Evolutionary conservation across 2,329 filamentous ascomycete species (phyloP).

Genomic region (Aphanoascus verrucosus): DNA sequence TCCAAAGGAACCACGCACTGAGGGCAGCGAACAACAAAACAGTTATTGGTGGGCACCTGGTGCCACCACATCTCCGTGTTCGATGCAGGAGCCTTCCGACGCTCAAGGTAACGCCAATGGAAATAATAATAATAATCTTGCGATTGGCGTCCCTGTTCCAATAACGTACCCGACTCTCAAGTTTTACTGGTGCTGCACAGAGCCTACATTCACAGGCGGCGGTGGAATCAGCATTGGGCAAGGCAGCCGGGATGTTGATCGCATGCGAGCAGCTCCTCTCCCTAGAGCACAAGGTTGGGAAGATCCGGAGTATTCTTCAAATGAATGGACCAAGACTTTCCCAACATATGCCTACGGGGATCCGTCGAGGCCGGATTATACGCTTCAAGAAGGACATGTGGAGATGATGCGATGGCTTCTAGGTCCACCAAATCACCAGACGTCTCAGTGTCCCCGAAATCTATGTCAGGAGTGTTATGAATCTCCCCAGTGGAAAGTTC

Average conservation of each 20-base stretch:
- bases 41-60: conserved; percentile 51
- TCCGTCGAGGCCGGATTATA: conserved; percentile 30
- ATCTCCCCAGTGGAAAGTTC: conserved; percentile 50
- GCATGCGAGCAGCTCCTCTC: conserved; percentile 47
- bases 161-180: conserved; percentile 41
- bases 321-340: conserved; percentile 33
- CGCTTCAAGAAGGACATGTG: conserved; percentile 31
- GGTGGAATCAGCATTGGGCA: conserved; percentile 49
- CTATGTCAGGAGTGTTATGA: conserved; percentile 49
- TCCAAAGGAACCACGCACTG: conserved; percentile 26
- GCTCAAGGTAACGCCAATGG: conserved; percentile 13
- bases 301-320: conserved; percentile 42
- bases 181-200: conserved; percentile 51
- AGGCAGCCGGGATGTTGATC: conserved; percentile 44
- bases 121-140: conserved; percentile 18
- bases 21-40: conserved; percentile 19
- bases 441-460: conserved; percentile 44
- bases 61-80: conserved; percentile 44
- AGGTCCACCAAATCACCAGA: conserved; percentile 37
- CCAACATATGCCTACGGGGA: conserved; percentile 33
- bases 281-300: conserved; percentile 46
- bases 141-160: conserved; percentile 27
- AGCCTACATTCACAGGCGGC: conserved; percentile 50
- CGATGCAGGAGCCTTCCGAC: conserved; percentile 45
- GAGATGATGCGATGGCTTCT: conserved; percentile 40